A percentile compares a stretch with the other conserved stretches of the same genome.
Conservation (phyloP, 352 stramenopile species). For the Globisporangium iwayamae region DNA sequence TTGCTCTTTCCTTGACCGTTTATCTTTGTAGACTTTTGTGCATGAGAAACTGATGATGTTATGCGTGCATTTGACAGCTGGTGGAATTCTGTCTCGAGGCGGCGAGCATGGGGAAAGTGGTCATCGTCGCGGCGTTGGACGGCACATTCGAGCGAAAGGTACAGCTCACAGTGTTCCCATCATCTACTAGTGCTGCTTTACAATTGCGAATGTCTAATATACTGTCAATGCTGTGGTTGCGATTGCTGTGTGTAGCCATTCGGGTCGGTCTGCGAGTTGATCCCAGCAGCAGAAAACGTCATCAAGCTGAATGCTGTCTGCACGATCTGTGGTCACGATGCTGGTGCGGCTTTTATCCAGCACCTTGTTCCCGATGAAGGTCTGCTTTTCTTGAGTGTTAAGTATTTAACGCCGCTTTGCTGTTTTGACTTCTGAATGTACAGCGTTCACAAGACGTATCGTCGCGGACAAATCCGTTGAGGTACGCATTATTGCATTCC, state of each 20-base stretch:
- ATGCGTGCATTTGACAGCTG: slow-evolving; percentile 31
- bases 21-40: too few species aligned
- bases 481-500: slow-evolving; percentile 20
- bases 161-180: not conserved
- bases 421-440: slow-evolving; percentile 3
- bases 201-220: too few species aligned
- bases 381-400: not conserved
- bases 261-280: slow-evolving; percentile 63
- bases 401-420: not conserved
- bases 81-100: slow-evolving; percentile 74
- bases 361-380: not conserved
- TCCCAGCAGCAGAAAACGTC: slow-evolving; percentile 71
- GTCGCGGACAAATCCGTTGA: slow-evolving; percentile 66
- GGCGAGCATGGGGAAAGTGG: slow-evolving; percentile 66
- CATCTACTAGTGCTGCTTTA: too few species aligned
- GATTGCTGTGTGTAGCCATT: slow-evolving; percentile 43
- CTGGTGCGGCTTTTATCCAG: slow-evolving; percentile 26
- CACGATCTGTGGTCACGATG: slow-evolving; percentile 70
- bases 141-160: slow-evolving; percentile 78
- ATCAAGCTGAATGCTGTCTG: slow-evolving; percentile 86
- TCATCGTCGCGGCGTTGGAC: slow-evolving; percentile 74
- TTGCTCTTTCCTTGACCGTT: not conserved
- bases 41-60: not conserved
- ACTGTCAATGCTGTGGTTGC: not conserved
- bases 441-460: slow-evolving; percentile 73